These are phyloP conservation scores for Dendrothele bispora DNA, from an alignment of 768 basidiomycete species.

Conservation along the genomic window DNA sequence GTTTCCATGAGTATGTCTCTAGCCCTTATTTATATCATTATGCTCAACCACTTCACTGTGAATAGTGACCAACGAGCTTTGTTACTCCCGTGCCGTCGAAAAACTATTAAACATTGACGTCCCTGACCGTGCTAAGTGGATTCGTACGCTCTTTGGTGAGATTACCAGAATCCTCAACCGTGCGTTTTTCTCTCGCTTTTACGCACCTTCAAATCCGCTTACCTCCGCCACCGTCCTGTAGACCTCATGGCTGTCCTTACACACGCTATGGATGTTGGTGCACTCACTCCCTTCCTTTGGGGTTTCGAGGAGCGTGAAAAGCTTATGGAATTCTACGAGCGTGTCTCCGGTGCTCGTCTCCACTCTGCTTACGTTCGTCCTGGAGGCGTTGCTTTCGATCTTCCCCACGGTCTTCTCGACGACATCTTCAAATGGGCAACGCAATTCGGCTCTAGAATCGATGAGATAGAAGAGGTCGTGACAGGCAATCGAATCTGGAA, in stretches of 20 bases:
- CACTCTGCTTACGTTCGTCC: slow-evolving; percentile 98
- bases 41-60: slow-evolving; percentile 8
- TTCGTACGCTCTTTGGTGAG: slow-evolving; percentile 95
- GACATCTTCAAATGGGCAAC: slow-evolving; percentile 99
- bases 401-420: slow-evolving; percentile 97
- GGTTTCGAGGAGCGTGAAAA: slow-evolving; percentile 99
- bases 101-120: slow-evolving; percentile 97
- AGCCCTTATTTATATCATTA: neutral
- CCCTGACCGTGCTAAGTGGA: slow-evolving; percentile 97
- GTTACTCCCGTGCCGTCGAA: slow-evolving; percentile 96
- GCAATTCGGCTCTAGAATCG: slow-evolving; percentile 85
- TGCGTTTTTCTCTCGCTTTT: slow-evolving; percentile 34
- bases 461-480: slow-evolving; percentile 98
- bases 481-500: slow-evolving; percentile 99
- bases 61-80: slow-evolving; percentile 97
- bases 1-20: slow-evolving; percentile 93
- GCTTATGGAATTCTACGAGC: slow-evolving; percentile 99
- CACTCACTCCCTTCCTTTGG: slow-evolving; percentile 98
- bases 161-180: slow-evolving; percentile 95
- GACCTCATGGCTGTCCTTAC: slow-evolving; percentile 97
- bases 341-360: slow-evolving; percentile 95
- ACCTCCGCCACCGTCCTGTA: slow-evolving; percentile 21
- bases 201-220: neutral
- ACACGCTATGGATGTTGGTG: slow-evolving; percentile 97
- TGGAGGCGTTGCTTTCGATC: slow-evolving; percentile 95